Base-by-base conservation (phyloP, 139 green algal species). In the Tetradesmus lagerheimii region DNA sequence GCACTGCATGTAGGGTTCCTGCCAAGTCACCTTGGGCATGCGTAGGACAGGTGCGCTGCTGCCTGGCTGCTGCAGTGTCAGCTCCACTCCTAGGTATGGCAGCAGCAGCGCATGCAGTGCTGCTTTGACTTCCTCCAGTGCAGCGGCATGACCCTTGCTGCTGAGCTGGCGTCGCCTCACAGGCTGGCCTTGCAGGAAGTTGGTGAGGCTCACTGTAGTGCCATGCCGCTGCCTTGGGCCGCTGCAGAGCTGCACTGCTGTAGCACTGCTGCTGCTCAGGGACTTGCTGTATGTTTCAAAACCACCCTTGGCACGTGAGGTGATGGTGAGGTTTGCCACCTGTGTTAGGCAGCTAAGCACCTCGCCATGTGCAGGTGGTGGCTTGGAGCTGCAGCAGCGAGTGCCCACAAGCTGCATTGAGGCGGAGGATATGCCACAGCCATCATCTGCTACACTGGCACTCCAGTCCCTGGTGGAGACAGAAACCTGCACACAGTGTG, bases 241-340 rank as follows among this genome's bases (percentile, higher is more conserved):
- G 4, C 43, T 39, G 64, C 83, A 88, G 1, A 88, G 83, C 18
- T 87, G 12, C 5, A 9, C 45, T 75, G 78, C 78, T 64, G 78
- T 31, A 35, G 25, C 39, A 38, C 14, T 23, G 81, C 1, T 87
- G 47, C 31, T 31, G 50, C 25, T 39, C 14, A 89, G 67, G 25
- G 35, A 37, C 45, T 83, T 83, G 6, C 16, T 37, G 43, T 84
- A 84, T 12, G 85, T 89, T 34, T 89, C 85, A 84, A 89, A 89
- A 20, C 31, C 37, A 18, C 85, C 85, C 35, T 9, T 31, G 35
- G 85, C 71, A 41, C 85, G 76, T 18, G 71, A 84, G 11, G 47
- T 50, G 25, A 89, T 37, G 37, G 12, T 39, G 4, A 89, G 43
- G 15, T 18, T 1, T 16, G 34, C 27, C 43, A 83, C 43, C 43